Percentiles rank a stretch among this genome's conserved stretches.
Conservation (phyloP, 78 protist species). For the Speleostelium caveatum region DNA sequence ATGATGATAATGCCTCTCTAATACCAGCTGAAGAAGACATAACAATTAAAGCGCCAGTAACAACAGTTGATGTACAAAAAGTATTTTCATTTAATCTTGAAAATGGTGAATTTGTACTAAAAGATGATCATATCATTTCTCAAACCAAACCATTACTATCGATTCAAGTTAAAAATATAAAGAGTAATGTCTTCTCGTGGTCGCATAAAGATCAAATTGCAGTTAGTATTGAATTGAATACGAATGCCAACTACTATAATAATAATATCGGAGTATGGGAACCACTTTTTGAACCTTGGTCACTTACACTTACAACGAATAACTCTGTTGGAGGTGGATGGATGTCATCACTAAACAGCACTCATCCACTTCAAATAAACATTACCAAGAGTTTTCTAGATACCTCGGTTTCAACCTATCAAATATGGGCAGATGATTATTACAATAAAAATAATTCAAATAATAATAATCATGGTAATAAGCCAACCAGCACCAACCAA, state of each 20-base stretch:
- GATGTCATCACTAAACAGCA: constrained; percentile 27
- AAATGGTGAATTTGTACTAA: constrained; percentile 31
- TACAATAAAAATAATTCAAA: background rate
- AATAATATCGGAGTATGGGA: constrained; percentile 78
- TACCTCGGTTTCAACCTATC: constrained; percentile 73
- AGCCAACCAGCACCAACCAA: background rate
- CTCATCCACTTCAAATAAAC: constrained; percentile 50
- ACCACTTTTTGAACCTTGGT: constrained; percentile 79
- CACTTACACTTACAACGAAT: constrained; percentile 27
- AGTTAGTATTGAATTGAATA: constrained; percentile 13
- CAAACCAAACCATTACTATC: background rate
- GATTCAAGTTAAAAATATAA: background rate
- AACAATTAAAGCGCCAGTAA: too few species aligned
- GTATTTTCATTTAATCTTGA: constrained; percentile 15
- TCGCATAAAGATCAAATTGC: constrained; percentile 54
- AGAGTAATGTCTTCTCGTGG: constrained; percentile 19
- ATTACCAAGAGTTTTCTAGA: constrained; percentile 74
- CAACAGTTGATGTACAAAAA: too few species aligned
- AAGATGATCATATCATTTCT: constrained; percentile 18
- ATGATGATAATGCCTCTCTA: background rate
- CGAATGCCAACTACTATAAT: constrained; percentile 54
- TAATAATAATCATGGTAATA: too few species aligned
- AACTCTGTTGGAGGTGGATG: constrained; percentile 42
- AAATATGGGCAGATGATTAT: constrained; percentile 60
- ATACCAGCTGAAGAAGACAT: background rate